These are phyloP conservation scores for Lentinula aciculospora DNA, from an alignment of 768 basidiomycete genomes.

Conservation along the genomic window DNA sequence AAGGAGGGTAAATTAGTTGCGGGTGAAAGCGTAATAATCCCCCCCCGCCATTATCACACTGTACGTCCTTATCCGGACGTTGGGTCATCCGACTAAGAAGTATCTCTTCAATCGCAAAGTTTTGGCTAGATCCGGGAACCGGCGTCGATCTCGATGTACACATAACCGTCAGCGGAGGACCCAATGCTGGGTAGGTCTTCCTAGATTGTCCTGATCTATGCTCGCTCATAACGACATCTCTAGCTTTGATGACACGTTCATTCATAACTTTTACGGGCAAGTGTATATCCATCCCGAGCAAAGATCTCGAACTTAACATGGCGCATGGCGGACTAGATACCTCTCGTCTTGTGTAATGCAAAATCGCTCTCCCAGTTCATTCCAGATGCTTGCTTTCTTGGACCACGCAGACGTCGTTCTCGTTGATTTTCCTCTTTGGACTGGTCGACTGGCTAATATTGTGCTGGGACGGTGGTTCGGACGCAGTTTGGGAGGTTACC, in stretches of 20 bases:
- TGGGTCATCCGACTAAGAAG: not conserved
- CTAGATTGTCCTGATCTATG: not conserved
- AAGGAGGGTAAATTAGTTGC: slow-evolving; percentile 17
- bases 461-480: slow-evolving; percentile 19
- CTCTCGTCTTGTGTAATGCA: slow-evolving; percentile 19
- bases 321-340: not conserved
- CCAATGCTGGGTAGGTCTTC: slow-evolving; percentile 15
- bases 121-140: slow-evolving; percentile 19
- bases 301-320: slow-evolving; percentile 16
- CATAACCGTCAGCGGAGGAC: slow-evolving; percentile 20
- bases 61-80: slow-evolving; percentile 2
- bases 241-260: slow-evolving; percentile 21
- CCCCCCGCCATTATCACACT: slow-evolving; percentile 18
- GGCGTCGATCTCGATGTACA: slow-evolving; percentile 19
- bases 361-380: slow-evolving; percentile 14
- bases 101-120: slow-evolving; percentile 6
- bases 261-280: slow-evolving; percentile 21
- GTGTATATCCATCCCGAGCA: slow-evolving; percentile 15
- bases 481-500: slow-evolving; percentile 16
- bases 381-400: slow-evolving; percentile 22
- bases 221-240: too few species aligned
- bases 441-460: slow-evolving; percentile 17
- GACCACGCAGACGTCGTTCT: slow-evolving; percentile 20
- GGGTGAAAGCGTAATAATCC: slow-evolving; percentile 17
- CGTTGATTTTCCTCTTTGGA: slow-evolving; percentile 16